Evolutionary conservation across 441 rosid species (phyloP), one percentile per base, ranked within the genome.

Genomic region (Adansonia madagascariensis): DNA sequence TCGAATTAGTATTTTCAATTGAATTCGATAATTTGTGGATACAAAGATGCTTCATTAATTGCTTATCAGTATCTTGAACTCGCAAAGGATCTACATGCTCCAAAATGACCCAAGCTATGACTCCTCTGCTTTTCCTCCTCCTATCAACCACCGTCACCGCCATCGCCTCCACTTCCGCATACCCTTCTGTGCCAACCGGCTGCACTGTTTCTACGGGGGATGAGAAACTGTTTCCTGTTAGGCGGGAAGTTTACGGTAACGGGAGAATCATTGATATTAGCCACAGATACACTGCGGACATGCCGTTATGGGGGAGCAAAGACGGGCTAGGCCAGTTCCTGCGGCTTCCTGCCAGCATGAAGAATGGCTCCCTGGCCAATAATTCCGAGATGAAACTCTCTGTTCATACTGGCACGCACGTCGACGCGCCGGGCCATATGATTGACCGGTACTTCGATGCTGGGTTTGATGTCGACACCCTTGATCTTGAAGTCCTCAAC

Each of bases 361-460:
- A 91, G 85, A 92, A 92, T 52, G 97, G 97, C 6, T 91, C 97
- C 0, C 10, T 75, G 8, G 80, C 81, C 14, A 92, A 91, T 73
- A 44, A 35, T 20, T 88, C 91, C 18, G 89, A 85, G 86, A 79
- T 91, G 88, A 89, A 90, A 82, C 75, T 92, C 2, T 84, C 88
- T 1, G 79, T 87, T 14, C 97, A 92, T 80, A 81, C 91, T 0
- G 97, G 95, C 18, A 91, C 97, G 1, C 97, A 93, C 66, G 82
- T 91, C 8, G 97, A 93, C 75, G 91, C 97, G 2, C 96, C 96
- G 0, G 93, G 96, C 2, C 96, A 93, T 79, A 81, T 90, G 79
- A 86, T 80, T 61, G 91, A 91, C 27, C 81, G 85, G 10, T 91
- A 91, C 75, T 91, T 88, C 67, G 93, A 93, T 43, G 98, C 94